Conservation (phyloP, 2,329 filamentous ascomycete species). For the Dactylonectria macrodidyma region DNA sequence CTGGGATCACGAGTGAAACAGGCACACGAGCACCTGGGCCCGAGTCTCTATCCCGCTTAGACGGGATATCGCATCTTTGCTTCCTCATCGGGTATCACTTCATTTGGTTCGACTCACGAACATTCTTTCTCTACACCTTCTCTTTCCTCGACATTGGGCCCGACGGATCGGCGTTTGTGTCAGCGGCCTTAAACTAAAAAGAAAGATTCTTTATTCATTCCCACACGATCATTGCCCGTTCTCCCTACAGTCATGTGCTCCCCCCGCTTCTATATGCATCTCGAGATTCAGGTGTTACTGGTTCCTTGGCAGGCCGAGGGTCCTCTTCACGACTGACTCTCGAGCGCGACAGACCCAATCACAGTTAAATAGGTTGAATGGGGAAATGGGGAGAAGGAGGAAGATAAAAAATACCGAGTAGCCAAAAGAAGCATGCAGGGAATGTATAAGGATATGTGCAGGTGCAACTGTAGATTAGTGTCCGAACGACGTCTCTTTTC, state of each 20-base stretch:
- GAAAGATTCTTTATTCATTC: constrained; percentile 30
- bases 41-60: constrained; percentile 2
- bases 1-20: constrained; percentile 16
- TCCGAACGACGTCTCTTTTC: constrained; percentile 38
- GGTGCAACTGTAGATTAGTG: constrained; percentile 47
- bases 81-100: constrained; percentile 8
- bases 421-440: constrained; percentile 24
- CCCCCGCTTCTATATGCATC: constrained; percentile 24
- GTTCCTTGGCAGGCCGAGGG: constrained; percentile 25
- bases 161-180: constrained; percentile 40
- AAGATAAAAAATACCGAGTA: constrained; percentile 1
- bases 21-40: constrained; percentile 9
- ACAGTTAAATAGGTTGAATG: constrained; percentile 7
- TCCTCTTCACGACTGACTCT: constrained; percentile 12
- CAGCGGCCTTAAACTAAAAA: constrained; percentile 37
- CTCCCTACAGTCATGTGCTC: constrained; percentile 23
- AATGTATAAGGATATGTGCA: constrained; percentile 44
- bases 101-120: constrained; percentile 33
- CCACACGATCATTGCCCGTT: constrained; percentile 26
- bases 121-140: constrained; percentile 25
- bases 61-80: constrained; percentile 3
- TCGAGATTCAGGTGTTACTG: constrained; percentile 24
- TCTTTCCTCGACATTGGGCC: constrained; percentile 36
- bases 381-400: constrained; percentile 12
- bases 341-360: constrained; percentile 14